These are phyloP conservation scores for Rhodotorula diobovata DNA, from an alignment of 768 basidiomycete species.

Conservation along the genomic window DNA sequence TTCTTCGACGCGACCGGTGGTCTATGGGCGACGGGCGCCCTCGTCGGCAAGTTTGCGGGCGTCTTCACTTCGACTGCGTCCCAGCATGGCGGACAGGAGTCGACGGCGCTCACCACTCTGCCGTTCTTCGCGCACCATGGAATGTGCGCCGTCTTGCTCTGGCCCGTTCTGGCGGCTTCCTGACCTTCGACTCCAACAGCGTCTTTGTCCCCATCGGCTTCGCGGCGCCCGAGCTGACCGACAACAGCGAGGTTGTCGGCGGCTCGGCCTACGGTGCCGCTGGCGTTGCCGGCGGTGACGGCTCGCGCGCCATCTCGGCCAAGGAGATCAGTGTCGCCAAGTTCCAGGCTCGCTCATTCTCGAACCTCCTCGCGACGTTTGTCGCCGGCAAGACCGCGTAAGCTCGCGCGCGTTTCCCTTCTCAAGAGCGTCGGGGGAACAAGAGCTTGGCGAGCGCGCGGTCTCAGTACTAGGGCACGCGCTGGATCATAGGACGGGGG, in stretches of 20 bases:
- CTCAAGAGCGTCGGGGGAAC: no score
- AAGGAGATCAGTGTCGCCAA: constrained; percentile 39
- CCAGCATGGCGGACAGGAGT: constrained; percentile 46
- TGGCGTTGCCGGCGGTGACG: constrained; percentile 47
- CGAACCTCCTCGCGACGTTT: constrained; percentile 19
- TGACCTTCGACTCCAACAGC: constrained; percentile 50
- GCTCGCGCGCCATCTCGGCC: constrained; percentile 38
- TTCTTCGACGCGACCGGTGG: constrained; percentile 70
- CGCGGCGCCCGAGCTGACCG: constrained; percentile 53
- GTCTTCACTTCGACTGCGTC: constrained; percentile 70
- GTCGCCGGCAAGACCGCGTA: constrained; percentile 36
- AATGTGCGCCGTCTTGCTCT: not conserved
- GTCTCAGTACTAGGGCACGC: no score
- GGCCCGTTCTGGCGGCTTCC: constrained; percentile 47
- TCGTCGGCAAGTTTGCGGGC: constrained; percentile 67
- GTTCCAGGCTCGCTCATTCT: constrained; percentile 24
- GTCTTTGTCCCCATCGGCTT: constrained; percentile 67
- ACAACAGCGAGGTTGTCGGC: constrained; percentile 50
- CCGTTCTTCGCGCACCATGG: constrained; percentile 56
- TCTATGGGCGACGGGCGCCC: constrained; percentile 58
- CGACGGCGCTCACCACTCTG: constrained; percentile 50
- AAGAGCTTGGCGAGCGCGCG: no score
- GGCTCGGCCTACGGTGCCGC: constrained; percentile 74
- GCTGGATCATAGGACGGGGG: not conserved
- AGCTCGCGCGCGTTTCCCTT: not conserved